Percentiles rank a stretch among this genome's conserved stretches.
phyloP scores from a whole-genome alignment of 2,329 filamentous ascomycete genomes.

The Cryphonectria radicalis region DNA sequence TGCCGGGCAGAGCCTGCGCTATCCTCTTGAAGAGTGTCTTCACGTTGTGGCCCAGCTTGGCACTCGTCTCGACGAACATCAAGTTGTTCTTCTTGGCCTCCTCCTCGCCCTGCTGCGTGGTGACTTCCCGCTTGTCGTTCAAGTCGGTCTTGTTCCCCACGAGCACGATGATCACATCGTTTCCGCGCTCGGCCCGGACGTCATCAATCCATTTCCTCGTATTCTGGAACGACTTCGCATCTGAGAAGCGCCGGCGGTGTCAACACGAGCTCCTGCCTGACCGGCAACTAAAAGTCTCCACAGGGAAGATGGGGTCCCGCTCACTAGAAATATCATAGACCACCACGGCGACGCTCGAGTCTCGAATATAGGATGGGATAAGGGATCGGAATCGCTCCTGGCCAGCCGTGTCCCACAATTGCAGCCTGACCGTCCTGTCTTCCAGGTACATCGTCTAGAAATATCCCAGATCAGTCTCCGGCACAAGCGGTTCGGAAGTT shows the following conservation, averaged over 20 bases:
- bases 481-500: slow-evolving; percentile 34
- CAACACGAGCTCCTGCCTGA: slow-evolving; percentile 2
- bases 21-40: slow-evolving; percentile 98
- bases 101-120: slow-evolving; percentile 93
- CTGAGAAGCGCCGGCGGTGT: slow-evolving; percentile 44
- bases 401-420: slow-evolving; percentile 97
- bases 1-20: slow-evolving; percentile 94
- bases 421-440: slow-evolving; percentile 94
- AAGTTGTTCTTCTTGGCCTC: slow-evolving; percentile 97
- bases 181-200: slow-evolving; percentile 92
- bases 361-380: slow-evolving; percentile 98
- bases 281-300: slow-evolving; percentile 18
- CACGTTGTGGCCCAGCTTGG: slow-evolving; percentile 96
- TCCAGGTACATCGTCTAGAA: slow-evolving; percentile 96
- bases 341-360: slow-evolving; percentile 96
- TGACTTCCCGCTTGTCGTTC: slow-evolving; percentile 97
- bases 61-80: slow-evolving; percentile 99
- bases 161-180: slow-evolving; percentile 97
- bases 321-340: slow-evolving; percentile 96
- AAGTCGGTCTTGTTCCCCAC: slow-evolving; percentile 99
- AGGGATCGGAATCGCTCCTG: slow-evolving; percentile 96
- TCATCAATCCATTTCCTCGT: slow-evolving; percentile 99
- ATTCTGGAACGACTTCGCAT: slow-evolving; percentile 96
- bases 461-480: slow-evolving; percentile 8
- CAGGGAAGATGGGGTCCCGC: slow-evolving; percentile 30